Evolutionary conservation across 768 basidiomycete species (phyloP), one percentile per base, ranked within the genome.

Genomic region (Austroboletus eburneus): DNA sequence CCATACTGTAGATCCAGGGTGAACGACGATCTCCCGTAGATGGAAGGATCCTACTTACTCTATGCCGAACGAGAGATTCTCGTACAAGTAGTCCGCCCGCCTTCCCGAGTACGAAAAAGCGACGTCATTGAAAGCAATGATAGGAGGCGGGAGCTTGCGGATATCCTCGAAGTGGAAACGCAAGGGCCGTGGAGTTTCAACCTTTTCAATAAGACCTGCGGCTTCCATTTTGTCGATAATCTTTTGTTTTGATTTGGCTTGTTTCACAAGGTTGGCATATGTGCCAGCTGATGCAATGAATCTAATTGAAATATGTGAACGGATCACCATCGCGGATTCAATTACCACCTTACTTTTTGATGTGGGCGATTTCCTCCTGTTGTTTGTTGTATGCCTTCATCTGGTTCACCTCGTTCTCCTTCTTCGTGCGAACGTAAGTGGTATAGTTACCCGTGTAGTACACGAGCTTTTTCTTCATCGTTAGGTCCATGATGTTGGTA

Each of bases 221-320:
- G 95, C 95, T 76, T 99, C 96, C 95, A 99, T 99, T 81, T 99
- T 99, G 77, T 99, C 95, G 70, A 99, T 95, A 54, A 99, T 98
- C 80, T 99, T 99, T 70, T 99, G 95, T 68, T 99, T 99, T 42
- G 94, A 97, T 73, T 99, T 97, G 57, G 95, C 95, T 69, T 99
- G 95, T 62, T 86, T 91, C 59, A 99, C 95, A 56, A 99, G 81
- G 69, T 99, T 99, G 57, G 95, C 96, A 65, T 98, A 99, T 29
- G 95, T 99, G 80, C 95, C 95, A 29, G 95, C 95, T n/a, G 91
- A 94, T 7, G 96, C 91, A 57, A 98, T 98, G 79, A 97, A 97
- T 63, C 92, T 85, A 21, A 20, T 34, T 20, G 7, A 3, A 7
- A 24, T 35, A 12, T 32, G 52, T 55, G 34, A 57, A n/a, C n/a